A percentile compares a stretch with the other conserved stretches of the same genome.
phyloP scores from a whole-genome alignment of 2,329 filamentous ascomycete species.

The Fusarium dimerum region DNA sequence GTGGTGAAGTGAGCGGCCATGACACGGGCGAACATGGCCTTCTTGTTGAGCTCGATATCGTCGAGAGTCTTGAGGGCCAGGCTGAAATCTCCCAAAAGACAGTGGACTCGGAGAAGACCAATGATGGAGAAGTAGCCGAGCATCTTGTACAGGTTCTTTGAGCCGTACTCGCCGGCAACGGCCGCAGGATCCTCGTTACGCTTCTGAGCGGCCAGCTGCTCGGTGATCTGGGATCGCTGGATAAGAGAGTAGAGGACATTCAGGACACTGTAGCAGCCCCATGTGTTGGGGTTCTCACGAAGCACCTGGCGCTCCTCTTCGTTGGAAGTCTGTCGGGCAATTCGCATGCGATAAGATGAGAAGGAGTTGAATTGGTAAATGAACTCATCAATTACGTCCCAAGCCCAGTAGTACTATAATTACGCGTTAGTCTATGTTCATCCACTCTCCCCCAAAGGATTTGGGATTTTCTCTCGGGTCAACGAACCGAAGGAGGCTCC shows the following conservation, averaged over 20 bases:
- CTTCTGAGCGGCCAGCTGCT: constrained; percentile 94
- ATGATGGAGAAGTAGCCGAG: constrained; percentile 99
- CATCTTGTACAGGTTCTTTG: constrained; percentile 95
- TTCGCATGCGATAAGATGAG: constrained; percentile 91
- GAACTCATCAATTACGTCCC: constrained; percentile 99
- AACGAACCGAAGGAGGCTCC: constrained; percentile 89
- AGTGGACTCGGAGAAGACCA: constrained; percentile 93
- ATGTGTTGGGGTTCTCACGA: constrained; percentile 96
- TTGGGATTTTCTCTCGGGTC: constrained; percentile 4
- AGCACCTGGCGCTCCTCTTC: constrained; percentile 91
- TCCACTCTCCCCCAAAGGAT: constrained; percentile 2
- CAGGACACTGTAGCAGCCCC: constrained; percentile 99
- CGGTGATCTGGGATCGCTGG: constrained; percentile 95
- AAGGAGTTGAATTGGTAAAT: constrained; percentile 99
- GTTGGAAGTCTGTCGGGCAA: constrained; percentile 80
- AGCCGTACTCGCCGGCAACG: constrained; percentile 93
- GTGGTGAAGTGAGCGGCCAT: constrained; percentile 99
- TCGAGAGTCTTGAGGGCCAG: constrained; percentile 98
- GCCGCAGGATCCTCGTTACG: constrained; percentile 84
- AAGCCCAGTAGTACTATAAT: constrained; percentile 93
- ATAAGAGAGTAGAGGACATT: constrained; percentile 99
- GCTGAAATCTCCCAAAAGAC: constrained; percentile 94
- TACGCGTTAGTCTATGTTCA: constrained; percentile 19
- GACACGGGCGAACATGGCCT: constrained; percentile 98
- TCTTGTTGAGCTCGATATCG: constrained; percentile 99